These are phyloP conservation scores for Oryza officinalis DNA, from an alignment of 176 grass and related monocot genomes.

Conservation along the genomic window DNA sequence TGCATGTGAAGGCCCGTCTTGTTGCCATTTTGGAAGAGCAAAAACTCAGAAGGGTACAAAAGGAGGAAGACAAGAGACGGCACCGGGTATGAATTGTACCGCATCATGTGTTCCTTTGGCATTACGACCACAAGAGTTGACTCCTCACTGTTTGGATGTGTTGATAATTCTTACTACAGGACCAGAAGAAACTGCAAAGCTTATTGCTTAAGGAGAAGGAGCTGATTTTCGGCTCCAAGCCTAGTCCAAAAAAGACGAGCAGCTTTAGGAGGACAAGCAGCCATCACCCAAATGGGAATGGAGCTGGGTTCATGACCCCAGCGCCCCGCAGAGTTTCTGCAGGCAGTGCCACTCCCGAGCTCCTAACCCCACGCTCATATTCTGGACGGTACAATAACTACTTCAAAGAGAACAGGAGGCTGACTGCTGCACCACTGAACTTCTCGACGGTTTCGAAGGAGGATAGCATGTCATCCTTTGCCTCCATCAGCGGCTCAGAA, in stretches of 20 bases:
- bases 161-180: slow-evolving; percentile 43
- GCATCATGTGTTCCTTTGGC: background rate
- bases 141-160: background rate
- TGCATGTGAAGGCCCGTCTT: slow-evolving; percentile 66
- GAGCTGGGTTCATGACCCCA: slow-evolving; percentile 86
- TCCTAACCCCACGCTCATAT: slow-evolving; percentile 79
- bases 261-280: slow-evolving; percentile 67
- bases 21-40: slow-evolving; percentile 95
- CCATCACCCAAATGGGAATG: slow-evolving; percentile 58
- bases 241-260: slow-evolving; percentile 56
- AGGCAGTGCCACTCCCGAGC: slow-evolving; percentile 74
- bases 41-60: slow-evolving; percentile 79
- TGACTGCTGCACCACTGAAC: slow-evolving; percentile 56
- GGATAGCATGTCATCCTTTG: slow-evolving; percentile 81
- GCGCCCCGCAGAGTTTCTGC: slow-evolving; percentile 52
- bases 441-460: slow-evolving; percentile 64
- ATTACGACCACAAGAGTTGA: background rate
- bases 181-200: slow-evolving; percentile 86
- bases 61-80: slow-evolving; percentile 78
- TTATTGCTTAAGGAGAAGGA: slow-evolving; percentile 86
- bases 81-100: slow-evolving; percentile 52
- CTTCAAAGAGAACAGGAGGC: slow-evolving; percentile 61
- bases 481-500: slow-evolving; percentile 80
- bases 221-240: slow-evolving; percentile 74
- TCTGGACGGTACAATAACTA: slow-evolving; percentile 67